Evolutionary conservation across 805 yeast genomes (phyloP), one percentile per base, ranked within the genome.

Genomic region (Candida dajiaensis): DNA sequence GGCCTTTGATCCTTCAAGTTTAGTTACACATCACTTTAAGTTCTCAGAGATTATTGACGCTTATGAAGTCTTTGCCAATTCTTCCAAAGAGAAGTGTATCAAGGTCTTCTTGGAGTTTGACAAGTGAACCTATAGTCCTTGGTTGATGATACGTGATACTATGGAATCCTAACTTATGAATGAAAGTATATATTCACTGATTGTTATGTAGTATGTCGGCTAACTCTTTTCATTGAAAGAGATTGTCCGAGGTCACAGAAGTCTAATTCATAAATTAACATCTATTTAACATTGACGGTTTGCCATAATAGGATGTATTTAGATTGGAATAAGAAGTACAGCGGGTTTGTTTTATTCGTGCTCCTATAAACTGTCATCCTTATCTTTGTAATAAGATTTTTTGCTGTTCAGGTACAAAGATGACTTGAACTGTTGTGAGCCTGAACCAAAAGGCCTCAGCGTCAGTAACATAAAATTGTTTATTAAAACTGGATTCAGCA

Each of bases 401-500:
- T 25, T 68, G 54, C 88, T 89, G 78, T 48, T 73, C 72, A 1
- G 66, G 63, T 41, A 85, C 69, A 43, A 89, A 68, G 11, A 73
- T 7, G 28, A 7, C 21, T 38, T 12, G 13, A 18, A 16, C 39
- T 36, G 18, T 19, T 23, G 13, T 13, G 21, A 10, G 15, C 4
- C 6, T 4, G 28, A 25, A n/a, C n/a, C n/a, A n/a, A 25, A 12
- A 25, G 28, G 28, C 28, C 28, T 25, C 28, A 25, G 28, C 28
- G 6, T 25, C 28, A 25, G 28, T 25, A 11, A 25, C n/a, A n/a
- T n/a, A n/a, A n/a, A n/a, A n/a, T n/a, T n/a, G n/a, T n/a, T n/a
- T n/a, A 59, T 85, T 82, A 70, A 97, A 89, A 65, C 78, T 85
- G 68, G 84, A 92, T 41, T 78, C 79, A 67, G 75, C 90, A 3